Base-by-base conservation (phyloP, 192 early-diverging fungal genomes). In the Coemansia aciculifera region DNA sequence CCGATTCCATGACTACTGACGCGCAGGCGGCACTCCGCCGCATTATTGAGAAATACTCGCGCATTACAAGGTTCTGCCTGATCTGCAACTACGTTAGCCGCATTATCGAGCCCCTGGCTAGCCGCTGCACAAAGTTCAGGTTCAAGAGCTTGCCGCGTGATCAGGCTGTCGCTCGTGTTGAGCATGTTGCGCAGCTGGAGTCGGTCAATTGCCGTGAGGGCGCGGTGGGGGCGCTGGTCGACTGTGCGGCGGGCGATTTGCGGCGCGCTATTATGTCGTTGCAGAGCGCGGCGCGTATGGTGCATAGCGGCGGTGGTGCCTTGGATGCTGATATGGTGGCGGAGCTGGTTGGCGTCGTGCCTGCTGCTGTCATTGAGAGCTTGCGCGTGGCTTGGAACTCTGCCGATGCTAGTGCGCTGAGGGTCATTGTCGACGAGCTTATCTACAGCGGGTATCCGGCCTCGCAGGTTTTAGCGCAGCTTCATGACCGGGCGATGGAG, bases 1-100 rank as follows among this genome's bases (percentile, higher is more conserved):
- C 97, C 0, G 97, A 99, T 77, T 94, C 93, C 1, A 94, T 99
- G 95, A 99, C 97, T 1, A 64, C 78, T 1, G 95, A 98, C 71
- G 97, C 97, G 0, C 97, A 99, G 71, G 87, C 92, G 2, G 97
- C 97, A 12, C 78, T 99, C 49, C 81, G 97, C 24, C 83, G 97
- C 43, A 95, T 91, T 42, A 98, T 99, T 89, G 97, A 99, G 71
- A 93, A 89, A 17, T 97, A 96, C 72, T 94, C 95, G 24, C 88
- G 90, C 46, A 86, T 93, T 19, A 98, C 95, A 1, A 87, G 97
- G 29, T 98, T 99, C 73, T 99, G 97, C 66, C 71, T 99, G 27
- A 93, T 99, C 57, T 84, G 75, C 62, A 71, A 79, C 64, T 77
- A 75, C 23, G 81, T 77, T 51, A 79, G 75, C 63, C 86, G 92